Percentiles rank a stretch among this genome's conserved stretches.
Evolutionary conservation across 345 rosid genomes (phyloP).

Genomic region (Fremontodendron californicum): DNA sequence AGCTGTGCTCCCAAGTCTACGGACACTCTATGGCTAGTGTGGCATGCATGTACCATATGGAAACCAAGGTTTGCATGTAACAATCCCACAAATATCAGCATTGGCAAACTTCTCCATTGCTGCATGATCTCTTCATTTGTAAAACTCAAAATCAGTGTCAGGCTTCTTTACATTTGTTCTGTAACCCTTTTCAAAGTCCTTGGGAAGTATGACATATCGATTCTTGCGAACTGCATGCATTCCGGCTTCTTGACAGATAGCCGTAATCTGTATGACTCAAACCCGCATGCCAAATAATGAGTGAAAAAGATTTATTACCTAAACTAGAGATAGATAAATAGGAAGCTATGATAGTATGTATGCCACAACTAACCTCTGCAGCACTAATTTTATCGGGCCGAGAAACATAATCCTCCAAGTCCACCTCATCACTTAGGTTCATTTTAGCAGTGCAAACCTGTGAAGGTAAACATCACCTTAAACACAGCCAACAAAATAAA

Average conservation of each 20-base stretch:
- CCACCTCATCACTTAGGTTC: slow-evolving; percentile 96
- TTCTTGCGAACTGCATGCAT: slow-evolving; percentile 99
- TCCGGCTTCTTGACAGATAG: slow-evolving; percentile 99
- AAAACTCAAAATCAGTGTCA: slow-evolving; percentile 94
- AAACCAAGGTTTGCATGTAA: not conserved
- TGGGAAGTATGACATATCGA: slow-evolving; percentile 86
- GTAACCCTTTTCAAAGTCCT: slow-evolving; percentile 98
- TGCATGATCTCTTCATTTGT: slow-evolving; percentile 48
- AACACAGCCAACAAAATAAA: not conserved
- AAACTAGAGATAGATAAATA: not conserved
- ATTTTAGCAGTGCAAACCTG: slow-evolving; percentile 98
- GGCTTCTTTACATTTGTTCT: slow-evolving; percentile 98
- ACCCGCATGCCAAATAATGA: not conserved
- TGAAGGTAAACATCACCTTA: not conserved
- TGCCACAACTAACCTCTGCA: slow-evolving; percentile 76
- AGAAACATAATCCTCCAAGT: slow-evolving; percentile 97
- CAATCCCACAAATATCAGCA: not conserved
- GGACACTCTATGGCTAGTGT: not conserved
- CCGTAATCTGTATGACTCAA: slow-evolving; percentile 64
- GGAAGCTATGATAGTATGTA: not conserved
- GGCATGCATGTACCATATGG: not conserved
- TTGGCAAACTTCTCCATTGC: not conserved
- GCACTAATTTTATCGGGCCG: slow-evolving; percentile 99
- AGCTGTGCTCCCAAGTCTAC: not conserved
- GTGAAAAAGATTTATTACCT: not conserved